Percentiles rank a stretch among this genome's conserved stretches.
Evolutionary conservation across 2,329 filamentous ascomycete species (phyloP).

Genomic region (Aspergillus piperis): DNA sequence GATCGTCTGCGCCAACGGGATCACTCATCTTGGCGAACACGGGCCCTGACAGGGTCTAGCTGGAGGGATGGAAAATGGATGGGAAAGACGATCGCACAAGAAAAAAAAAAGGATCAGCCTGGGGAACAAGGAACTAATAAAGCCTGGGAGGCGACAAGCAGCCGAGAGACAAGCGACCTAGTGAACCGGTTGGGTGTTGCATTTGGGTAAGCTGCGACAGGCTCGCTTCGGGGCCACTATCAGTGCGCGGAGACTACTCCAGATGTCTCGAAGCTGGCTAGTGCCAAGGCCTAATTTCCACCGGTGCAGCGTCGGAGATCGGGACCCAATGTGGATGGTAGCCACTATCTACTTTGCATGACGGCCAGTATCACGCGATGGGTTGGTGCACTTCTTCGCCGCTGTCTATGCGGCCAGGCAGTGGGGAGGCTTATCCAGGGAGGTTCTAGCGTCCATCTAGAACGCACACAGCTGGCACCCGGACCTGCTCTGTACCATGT

Average conservation of each 20-base stretch:
- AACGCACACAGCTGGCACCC: neutral
- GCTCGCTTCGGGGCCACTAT: neutral
- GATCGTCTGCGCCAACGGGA: conserved; percentile 6
- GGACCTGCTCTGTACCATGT: neutral
- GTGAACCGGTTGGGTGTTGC: neutral
- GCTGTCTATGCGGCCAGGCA: neutral
- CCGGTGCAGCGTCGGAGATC: neutral
- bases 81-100: neutral
- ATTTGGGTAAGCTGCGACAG: neutral
- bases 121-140: neutral
- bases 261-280: neutral
- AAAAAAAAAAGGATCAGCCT: neutral
- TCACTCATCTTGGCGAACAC: conserved; percentile 13
- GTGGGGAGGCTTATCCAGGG: neutral
- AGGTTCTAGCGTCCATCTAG: conserved; percentile 10
- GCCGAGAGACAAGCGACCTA: neutral
- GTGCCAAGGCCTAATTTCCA: neutral
- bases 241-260: neutral
- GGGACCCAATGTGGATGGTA: neutral
- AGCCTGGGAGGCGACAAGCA: neutral
- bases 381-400: neutral
- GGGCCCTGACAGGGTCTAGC: neutral
- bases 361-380: neutral
- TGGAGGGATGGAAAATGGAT: neutral
- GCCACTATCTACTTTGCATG: neutral